phyloP scores from a whole-genome alignment of 2,329 filamentous ascomycete genomes.

The Fusarium concolor region DNA sequence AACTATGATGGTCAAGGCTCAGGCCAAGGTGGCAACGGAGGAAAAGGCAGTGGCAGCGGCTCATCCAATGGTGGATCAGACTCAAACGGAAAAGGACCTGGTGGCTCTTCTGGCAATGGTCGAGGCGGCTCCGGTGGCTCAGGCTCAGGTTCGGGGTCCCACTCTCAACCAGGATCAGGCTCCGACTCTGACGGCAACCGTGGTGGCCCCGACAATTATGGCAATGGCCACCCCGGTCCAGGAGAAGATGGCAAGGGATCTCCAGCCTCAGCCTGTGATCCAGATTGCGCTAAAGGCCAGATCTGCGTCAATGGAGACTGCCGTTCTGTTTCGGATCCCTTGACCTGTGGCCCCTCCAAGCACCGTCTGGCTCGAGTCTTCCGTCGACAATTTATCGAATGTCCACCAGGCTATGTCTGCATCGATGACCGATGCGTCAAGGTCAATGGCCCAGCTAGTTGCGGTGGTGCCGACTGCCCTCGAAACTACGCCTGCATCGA shows the following conservation, averaged over 20 bases:
- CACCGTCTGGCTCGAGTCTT: neutral
- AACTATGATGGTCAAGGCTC: neutral
- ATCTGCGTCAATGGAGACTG: slow-evolving; percentile 24
- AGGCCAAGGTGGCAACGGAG: neutral
- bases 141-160: too few relatives aligned
- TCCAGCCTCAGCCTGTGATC: neutral
- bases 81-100: neutral
- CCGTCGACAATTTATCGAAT: slow-evolving; percentile 16
- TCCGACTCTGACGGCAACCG: slow-evolving; percentile 1
- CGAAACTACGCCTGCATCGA: slow-evolving; percentile 24
- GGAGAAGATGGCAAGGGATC: neutral
- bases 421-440: slow-evolving; percentile 21
- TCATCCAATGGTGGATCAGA: neutral
- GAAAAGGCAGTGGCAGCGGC: neutral
- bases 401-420: slow-evolving; percentile 19
- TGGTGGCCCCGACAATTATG: neutral
- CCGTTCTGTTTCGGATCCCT: slow-evolving; percentile 4
- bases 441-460: slow-evolving; percentile 9
- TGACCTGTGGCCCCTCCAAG: slow-evolving; percentile 4
- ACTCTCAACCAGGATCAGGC: neutral
- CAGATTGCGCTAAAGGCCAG: neutral
- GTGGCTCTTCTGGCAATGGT: neutral
- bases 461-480: slow-evolving; percentile 14
- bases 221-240: neutral
- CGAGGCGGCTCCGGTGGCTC: neutral